A percentile compares a stretch with the other conserved stretches of the same genome.
Evolutionary conservation across 441 rosid genomes (phyloP).

Genomic region (Eutrema salsugineum): DNA sequence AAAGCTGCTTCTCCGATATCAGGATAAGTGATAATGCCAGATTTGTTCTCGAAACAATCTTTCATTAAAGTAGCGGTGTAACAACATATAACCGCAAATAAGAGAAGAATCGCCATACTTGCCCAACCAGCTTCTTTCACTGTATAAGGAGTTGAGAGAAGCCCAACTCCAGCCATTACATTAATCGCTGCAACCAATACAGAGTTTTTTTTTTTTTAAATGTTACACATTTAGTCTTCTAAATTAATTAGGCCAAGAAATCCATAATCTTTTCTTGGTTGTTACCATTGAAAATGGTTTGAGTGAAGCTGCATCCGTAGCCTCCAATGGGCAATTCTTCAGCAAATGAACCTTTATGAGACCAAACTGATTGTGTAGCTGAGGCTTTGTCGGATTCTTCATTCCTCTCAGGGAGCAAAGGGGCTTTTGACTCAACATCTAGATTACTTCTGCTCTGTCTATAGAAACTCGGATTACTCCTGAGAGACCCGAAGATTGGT

Average conservation of each 20-base stretch:
- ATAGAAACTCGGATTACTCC: slow-evolving; percentile 34
- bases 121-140: slow-evolving; percentile 82
- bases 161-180: slow-evolving; percentile 89
- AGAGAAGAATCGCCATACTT: slow-evolving; percentile 47
- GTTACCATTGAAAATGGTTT: slow-evolving; percentile 82
- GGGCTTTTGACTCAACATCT: slow-evolving; percentile 46
- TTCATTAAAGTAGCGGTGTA: slow-evolving; percentile 88
- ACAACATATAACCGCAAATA: slow-evolving; percentile 64
- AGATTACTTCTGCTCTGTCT: slow-evolving; percentile 42
- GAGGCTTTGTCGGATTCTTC: slow-evolving; percentile 45
- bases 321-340: slow-evolving; percentile 57
- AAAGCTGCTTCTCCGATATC: slow-evolving; percentile 95
- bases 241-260: not conserved
- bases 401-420: slow-evolving; percentile 51
- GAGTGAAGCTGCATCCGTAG: slow-evolving; percentile 76
- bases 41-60: slow-evolving; percentile 73
- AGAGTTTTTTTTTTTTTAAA: not conserved
- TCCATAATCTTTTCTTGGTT: not conserved
- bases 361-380: slow-evolving; percentile 48
- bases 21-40: slow-evolving; percentile 68
- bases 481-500: slow-evolving; percentile 52
- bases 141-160: slow-evolving; percentile 79
- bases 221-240: not conserved
- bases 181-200: slow-evolving; percentile 51
- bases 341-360: slow-evolving; percentile 60